Evolutionary conservation across 2,329 filamentous ascomycete species (phyloP).

Genomic region (Nannizziopsis barbatae): DNA sequence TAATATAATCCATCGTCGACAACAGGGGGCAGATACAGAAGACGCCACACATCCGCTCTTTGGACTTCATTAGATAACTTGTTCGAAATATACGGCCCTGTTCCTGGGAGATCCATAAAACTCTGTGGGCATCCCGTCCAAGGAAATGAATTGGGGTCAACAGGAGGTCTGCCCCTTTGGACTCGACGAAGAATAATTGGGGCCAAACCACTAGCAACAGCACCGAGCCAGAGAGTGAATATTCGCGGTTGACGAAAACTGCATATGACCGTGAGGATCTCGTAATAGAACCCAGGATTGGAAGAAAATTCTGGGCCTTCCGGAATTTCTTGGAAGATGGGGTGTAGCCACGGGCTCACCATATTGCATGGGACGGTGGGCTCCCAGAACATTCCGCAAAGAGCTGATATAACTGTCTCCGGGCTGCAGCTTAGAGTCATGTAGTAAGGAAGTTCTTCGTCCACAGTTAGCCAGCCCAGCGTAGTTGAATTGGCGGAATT

Average conservation of each 20-base stretch:
- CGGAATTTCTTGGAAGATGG: constrained; percentile 5
- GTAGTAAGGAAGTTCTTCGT: constrained; percentile 6
- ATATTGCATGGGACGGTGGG: constrained; percentile 4
- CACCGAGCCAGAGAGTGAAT: constrained; percentile 5
- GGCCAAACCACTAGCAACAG: constrained; percentile 6
- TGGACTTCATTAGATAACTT: not conserved
- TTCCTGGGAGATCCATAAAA: constrained; percentile 8
- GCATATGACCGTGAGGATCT: constrained; percentile 7
- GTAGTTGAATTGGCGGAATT: not conserved
- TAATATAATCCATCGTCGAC: not conserved
- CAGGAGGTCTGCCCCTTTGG: constrained; percentile 1
- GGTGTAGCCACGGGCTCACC: constrained; percentile 7
- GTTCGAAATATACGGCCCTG: constrained; percentile 1
- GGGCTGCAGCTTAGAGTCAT: constrained; percentile 6
- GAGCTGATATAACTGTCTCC: constrained; percentile 1
- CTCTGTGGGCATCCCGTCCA: constrained; percentile 6
- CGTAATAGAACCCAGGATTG: not conserved
- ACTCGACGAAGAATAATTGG: not conserved
- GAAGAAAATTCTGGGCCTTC: constrained; percentile 8
- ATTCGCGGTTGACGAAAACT: not conserved
- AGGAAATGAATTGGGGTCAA: not conserved
- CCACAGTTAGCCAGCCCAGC: too few species aligned
- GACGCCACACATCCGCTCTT: not conserved
- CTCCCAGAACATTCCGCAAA: constrained; percentile 8
- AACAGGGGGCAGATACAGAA: not conserved